Evolutionary conservation across 139 green algal species (phyloP), one percentile per base, ranked within the genome.

Genomic region (Marvania coccoides): DNA sequence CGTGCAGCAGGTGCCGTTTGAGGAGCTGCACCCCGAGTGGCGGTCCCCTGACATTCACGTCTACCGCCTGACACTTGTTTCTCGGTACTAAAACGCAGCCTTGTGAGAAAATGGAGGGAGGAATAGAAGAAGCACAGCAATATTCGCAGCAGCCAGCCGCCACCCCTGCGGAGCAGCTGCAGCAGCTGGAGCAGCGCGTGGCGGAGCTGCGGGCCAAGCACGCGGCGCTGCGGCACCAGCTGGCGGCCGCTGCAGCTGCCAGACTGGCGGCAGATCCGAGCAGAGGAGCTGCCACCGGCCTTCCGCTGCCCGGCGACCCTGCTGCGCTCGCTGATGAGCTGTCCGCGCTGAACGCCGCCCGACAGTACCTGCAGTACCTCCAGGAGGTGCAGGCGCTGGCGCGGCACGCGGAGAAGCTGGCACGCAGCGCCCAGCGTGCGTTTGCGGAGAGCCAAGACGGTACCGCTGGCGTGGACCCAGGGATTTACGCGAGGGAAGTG

Each of bases 241-340:
- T 36, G 54, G 47, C 39, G 10, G 42, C 28, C 8, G 72, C 65
- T 7, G 72, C 67, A 5, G 37, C 72, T 5, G 24, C 59, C 1
- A 51, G 61, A 47, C n/a, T 67, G 61, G 33, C 54, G 60, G 24
- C 28, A 35, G 9, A 24, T 62, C 10, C 40, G 38, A 1, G 23
- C 47, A 24, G 42, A 12, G 10, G 2, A 1, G 42, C 48, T 36
- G 4, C n/a, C 30, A 54, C 46, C 2, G 63, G 40, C 2, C 60
- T 62, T 14, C 61, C 72, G 23, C 45, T 81, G 59, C 69, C 69
- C 12, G 24, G 53, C 10, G 63, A 74, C 30, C n/a, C 63, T 29
- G 35, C 37, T 0, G 47, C 15, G 6, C 63, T 90, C 10, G 63
- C 70, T 0, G 47, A 28, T 1, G 84, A 91, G 65, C 73, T 91